Conservation (phyloP, 2,329 filamentous ascomycete species). For the Ceratocystis ficicola region DNA sequence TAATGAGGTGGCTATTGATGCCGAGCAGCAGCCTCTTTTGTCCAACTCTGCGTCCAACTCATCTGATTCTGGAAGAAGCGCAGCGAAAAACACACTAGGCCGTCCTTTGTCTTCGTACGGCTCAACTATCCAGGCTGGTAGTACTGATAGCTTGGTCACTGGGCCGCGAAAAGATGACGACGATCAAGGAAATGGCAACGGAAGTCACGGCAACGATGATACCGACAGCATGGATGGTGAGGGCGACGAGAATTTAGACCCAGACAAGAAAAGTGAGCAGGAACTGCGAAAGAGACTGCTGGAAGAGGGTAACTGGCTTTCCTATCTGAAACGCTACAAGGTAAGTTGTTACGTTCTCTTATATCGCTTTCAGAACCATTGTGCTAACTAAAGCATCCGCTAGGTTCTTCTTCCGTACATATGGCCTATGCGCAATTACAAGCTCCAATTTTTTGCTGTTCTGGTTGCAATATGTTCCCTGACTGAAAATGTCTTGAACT, state of each 20-base stretch:
- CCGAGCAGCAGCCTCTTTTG: background rate
- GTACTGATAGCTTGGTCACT: constrained; percentile 15
- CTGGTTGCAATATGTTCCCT: constrained; percentile 57
- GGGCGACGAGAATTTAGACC: constrained; percentile 37
- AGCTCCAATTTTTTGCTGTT: constrained; percentile 54
- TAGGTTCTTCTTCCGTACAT: constrained; percentile 66
- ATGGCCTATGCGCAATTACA: constrained; percentile 56
- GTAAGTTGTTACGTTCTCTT: constrained; percentile 29
- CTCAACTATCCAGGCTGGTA: constrained; percentile 14
- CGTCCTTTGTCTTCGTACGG: constrained; percentile 14
- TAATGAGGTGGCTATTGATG: background rate
- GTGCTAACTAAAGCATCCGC: constrained; percentile 3
- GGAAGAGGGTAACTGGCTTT: constrained; percentile 63
- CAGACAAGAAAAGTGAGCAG: constrained; percentile 37
- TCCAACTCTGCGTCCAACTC: background rate
- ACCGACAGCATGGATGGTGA: constrained; percentile 29
- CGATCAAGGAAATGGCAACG: background rate
- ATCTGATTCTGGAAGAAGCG: background rate
- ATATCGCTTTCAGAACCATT: background rate
- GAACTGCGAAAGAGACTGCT: constrained; percentile 55
- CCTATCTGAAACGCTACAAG: constrained; percentile 61
- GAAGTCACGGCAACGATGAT: background rate
- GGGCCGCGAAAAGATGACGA: constrained; percentile 11
- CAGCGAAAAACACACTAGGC: background rate
- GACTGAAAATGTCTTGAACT: constrained; percentile 58